Percentiles rank a stretch among this genome's conserved stretches.
phyloP scores from a whole-genome alignment of 2,329 filamentous ascomycete genomes.

The Aureobasidium sp. region DNA sequence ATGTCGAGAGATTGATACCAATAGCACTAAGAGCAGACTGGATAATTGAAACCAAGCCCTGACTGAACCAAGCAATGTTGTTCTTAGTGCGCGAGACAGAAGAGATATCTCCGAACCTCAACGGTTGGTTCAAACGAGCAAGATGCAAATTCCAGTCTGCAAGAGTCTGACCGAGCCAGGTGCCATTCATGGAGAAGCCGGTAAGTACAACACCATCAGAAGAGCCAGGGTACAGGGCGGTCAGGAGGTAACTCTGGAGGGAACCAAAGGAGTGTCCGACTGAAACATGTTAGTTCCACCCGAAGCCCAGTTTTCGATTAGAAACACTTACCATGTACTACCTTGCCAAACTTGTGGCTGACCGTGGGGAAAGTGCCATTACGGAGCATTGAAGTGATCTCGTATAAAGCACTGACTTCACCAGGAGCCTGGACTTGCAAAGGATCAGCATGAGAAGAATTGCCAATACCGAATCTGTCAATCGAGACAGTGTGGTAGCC shows the following conservation, averaged over 20 bases:
- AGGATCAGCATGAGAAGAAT: conserved; percentile 43
- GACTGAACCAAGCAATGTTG: conserved; percentile 9
- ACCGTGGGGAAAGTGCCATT: conserved; percentile 30
- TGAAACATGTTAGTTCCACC: not conserved
- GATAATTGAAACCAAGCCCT: conserved; percentile 53
- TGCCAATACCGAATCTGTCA: conserved; percentile 47
- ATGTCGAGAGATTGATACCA: conserved; percentile 33
- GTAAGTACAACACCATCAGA: conserved; percentile 48
- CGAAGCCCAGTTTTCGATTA: not conserved
- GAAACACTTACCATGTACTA: conserved; percentile 37
- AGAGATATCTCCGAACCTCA: conserved; percentile 33
- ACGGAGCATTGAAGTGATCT: conserved; percentile 36
- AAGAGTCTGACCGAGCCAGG: conserved; percentile 29
- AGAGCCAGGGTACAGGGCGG: conserved; percentile 56
- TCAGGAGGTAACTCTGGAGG: conserved; percentile 56
- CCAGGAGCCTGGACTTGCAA: conserved; percentile 42
- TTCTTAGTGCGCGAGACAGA: conserved; percentile 14
- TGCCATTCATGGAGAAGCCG: conserved; percentile 36
- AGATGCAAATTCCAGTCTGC: conserved; percentile 34
- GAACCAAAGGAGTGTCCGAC: conserved; percentile 41
- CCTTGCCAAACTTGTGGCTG: conserved; percentile 35
- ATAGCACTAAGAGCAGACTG: conserved; percentile 35
- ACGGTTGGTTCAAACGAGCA: conserved; percentile 31
- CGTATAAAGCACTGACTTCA: conserved; percentile 42
- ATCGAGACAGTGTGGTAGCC: conserved; percentile 47